These are phyloP conservation scores for Guadua angustifolia DNA, from an alignment of 176 grass and related monocot species.

Conservation along the genomic window DNA sequence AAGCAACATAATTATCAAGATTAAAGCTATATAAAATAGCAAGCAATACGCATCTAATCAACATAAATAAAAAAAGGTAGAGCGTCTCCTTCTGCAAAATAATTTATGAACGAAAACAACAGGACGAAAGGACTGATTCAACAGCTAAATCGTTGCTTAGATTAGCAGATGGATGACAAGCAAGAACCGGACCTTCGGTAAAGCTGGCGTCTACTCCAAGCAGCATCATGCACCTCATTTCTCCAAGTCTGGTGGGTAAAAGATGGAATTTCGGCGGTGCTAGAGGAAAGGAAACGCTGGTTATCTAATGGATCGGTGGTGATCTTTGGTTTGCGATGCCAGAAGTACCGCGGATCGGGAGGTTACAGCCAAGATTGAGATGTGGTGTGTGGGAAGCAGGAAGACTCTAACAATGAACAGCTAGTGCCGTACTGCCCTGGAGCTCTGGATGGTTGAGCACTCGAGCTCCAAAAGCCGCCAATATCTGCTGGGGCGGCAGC, in stretches of 20 bases:
- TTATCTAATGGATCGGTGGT: constrained; percentile 33
- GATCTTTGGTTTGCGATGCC: constrained; percentile 23
- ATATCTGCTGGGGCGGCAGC: constrained; percentile 39
- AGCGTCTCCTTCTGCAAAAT: background rate
- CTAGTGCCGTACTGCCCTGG: constrained; percentile 30
- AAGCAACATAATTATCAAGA: constrained; percentile 28
- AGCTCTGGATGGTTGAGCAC: constrained; percentile 55
- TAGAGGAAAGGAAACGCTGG: constrained; percentile 31
- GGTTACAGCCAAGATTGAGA: constrained; percentile 42
- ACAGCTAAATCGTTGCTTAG: background rate
- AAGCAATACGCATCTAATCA: constrained; percentile 43
- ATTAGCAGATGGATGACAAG: constrained; percentile 27
- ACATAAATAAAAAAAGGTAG: background rate
- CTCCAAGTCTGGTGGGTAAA: constrained; percentile 35
- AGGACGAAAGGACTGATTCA: constrained; percentile 41
- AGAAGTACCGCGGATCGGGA: constrained; percentile 53
- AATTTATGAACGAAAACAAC: background rate
- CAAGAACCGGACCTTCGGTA: constrained; percentile 51
- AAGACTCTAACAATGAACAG: constrained; percentile 40
- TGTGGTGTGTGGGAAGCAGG: constrained; percentile 35
- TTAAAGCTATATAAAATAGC: constrained; percentile 11
- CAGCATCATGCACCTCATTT: constrained; percentile 44
- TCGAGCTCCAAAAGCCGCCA: constrained; percentile 55
- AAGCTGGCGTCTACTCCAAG: constrained; percentile 49
- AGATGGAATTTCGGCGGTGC: constrained; percentile 33